Percentiles rank a stretch among this genome's conserved stretches.
These are phyloP conservation scores for Emergomyces orientalis DNA, from an alignment of 2,329 filamentous ascomycete genomes.

Conservation along the genomic window DNA sequence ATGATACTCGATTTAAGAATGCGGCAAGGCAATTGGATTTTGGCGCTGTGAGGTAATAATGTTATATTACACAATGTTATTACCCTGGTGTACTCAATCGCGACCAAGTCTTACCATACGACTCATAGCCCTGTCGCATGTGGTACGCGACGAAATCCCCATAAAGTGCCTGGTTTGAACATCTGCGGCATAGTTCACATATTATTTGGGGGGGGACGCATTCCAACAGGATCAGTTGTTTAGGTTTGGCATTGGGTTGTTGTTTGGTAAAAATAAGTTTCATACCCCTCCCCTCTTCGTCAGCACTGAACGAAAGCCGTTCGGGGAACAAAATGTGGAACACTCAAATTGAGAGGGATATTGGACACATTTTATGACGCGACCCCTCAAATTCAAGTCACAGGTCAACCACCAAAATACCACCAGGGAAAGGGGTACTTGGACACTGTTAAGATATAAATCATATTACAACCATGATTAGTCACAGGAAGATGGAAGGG, in stretches of 20 bases:
- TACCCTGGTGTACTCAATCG: background rate
- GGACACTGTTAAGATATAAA: background rate
- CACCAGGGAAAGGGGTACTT: background rate
- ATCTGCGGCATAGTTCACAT: background rate
- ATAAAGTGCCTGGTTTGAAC: background rate
- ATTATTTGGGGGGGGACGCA: background rate
- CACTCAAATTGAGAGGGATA: background rate
- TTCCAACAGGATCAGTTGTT: background rate
- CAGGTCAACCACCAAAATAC: background rate
- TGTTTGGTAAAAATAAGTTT: no score
- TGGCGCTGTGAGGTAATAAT: constrained; percentile 33
- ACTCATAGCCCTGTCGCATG: background rate
- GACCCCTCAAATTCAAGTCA: background rate
- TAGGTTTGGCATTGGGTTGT: no score
- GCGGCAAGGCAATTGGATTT: constrained; percentile 79
- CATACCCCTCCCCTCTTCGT: background rate
- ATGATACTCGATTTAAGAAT: constrained; percentile 56
- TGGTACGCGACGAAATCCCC: background rate
- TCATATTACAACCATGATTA: background rate
- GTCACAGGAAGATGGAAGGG: background rate
- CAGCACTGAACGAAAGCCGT: background rate
- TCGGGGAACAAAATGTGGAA: background rate
- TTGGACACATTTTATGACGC: background rate
- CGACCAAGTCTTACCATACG: background rate
- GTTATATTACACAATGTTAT: background rate